These are phyloP conservation scores for Leptographium flavum DNA, from an alignment of 2,329 filamentous ascomycete genomes.

Conservation along the genomic window DNA sequence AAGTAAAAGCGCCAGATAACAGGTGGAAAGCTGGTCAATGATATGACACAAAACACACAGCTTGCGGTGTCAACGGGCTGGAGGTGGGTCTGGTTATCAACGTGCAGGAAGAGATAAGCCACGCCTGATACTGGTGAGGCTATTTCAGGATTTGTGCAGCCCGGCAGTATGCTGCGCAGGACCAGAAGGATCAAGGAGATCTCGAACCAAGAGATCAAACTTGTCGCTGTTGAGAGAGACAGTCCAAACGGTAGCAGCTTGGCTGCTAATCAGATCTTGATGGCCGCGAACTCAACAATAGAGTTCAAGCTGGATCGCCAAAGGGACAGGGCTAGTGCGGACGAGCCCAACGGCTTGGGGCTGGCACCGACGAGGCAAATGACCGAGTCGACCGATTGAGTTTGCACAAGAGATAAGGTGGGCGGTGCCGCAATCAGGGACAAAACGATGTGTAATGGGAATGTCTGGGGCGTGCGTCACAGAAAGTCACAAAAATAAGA, in stretches of 20 bases:
- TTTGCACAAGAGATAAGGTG: conserved; percentile 1
- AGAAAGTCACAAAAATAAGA: conserved; percentile 1
- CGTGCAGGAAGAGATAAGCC: not conserved
- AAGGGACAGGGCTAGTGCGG: not conserved
- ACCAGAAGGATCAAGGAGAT: no score
- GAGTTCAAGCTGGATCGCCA: no score
- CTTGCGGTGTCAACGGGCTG: not conserved
- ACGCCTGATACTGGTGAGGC: not conserved
- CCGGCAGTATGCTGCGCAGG: no score
- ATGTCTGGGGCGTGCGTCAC: conserved; percentile 6
- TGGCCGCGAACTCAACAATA: not conserved
- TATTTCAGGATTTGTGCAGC: not conserved
- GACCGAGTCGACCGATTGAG: not conserved
- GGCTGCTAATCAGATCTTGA: not conserved
- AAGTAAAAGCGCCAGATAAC: not conserved
- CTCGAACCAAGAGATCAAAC: no score
- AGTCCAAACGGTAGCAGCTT: no score
- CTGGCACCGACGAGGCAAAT: not conserved
- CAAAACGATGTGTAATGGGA: conserved; percentile 9
- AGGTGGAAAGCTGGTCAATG: not conserved
- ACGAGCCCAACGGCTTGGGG: not conserved
- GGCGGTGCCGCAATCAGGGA: not conserved
- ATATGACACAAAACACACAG: not conserved
- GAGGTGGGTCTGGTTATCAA: conserved; percentile 1
- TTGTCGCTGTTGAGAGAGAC: no score